phyloP scores from a whole-genome alignment of 1,284 basidiomycete species.

The Leccinum brunneo-olivaceum region DNA sequence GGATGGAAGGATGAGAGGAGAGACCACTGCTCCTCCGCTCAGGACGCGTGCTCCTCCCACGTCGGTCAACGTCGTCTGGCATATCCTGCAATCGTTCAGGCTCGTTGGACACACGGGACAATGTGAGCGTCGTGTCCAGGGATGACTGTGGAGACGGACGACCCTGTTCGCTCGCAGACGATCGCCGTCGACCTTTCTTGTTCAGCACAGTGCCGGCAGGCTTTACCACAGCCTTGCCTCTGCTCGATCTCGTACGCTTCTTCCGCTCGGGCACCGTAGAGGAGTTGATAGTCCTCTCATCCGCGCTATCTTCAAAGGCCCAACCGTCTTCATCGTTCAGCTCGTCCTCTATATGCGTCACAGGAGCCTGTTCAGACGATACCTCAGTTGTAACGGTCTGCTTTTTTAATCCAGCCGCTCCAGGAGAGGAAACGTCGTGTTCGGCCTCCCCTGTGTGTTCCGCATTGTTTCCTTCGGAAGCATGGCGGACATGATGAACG shows the following conservation, averaged over 20 bases:
- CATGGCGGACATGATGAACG: constrained; percentile 10
- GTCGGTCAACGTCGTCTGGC: constrained; percentile 14
- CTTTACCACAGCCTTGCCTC: constrained; percentile 10
- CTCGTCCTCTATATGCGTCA: constrained; percentile 6
- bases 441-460: background rate
- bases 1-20: constrained; percentile 22
- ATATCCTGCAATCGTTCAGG: constrained; percentile 6
- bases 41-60: constrained; percentile 20
- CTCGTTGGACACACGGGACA: background rate
- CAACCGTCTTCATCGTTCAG: constrained; percentile 20
- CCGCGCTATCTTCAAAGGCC: constrained; percentile 20
- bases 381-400: background rate
- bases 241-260: constrained; percentile 16
- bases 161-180: constrained; percentile 13
- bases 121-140: background rate
- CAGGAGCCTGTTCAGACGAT: background rate
- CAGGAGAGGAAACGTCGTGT: background rate
- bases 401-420: constrained; percentile 1
- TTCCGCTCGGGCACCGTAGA: constrained; percentile 6
- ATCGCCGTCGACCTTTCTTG: constrained; percentile 11
- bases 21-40: constrained; percentile 14
- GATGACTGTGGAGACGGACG: constrained; percentile 1
- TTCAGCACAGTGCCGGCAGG: background rate
- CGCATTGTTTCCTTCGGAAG: constrained; percentile 1
- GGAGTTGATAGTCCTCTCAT: background rate